Evolutionary conservation across 129 eudicot genomes (phyloP).

Genomic region (Silybum marianum): DNA sequence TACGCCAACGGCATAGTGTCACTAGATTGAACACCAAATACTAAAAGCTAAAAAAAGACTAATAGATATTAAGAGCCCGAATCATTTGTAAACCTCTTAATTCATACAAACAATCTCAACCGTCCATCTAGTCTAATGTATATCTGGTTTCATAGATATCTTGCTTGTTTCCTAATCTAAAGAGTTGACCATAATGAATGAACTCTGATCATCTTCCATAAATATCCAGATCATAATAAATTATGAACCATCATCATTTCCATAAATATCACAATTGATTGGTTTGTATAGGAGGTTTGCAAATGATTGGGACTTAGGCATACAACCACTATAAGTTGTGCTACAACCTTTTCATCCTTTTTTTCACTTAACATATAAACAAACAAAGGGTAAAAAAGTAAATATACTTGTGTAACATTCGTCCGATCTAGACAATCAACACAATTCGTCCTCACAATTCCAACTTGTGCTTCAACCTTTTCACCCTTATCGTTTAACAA

Average conservation of each 20-base stretch:
- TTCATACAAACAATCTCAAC: background rate
- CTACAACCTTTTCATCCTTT: background rate
- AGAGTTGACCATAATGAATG: background rate
- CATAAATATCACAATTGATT: background rate
- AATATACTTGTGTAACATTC: slow-evolving; percentile 71
- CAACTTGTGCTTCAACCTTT: slow-evolving; percentile 58
- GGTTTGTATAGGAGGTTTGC: background rate
- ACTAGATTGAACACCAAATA: background rate
- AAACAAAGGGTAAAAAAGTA: slow-evolving; percentile 3
- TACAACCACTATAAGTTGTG: background rate
- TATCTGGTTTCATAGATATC: background rate
- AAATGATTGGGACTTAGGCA: background rate
- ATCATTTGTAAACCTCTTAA: background rate
- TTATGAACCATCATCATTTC: background rate
- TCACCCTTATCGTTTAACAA: slow-evolving; percentile 70
- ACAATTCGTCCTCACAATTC: slow-evolving; percentile 80
- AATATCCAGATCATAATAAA: background rate
- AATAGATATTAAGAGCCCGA: background rate
- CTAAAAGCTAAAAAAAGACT: background rate
- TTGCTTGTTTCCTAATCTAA: background rate
- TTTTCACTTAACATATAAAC: background rate
- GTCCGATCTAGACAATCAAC: slow-evolving; percentile 87
- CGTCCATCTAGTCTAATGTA: background rate
- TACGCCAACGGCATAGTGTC: slow-evolving; percentile 10
- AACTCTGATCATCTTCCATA: background rate